These are phyloP conservation scores for Hygrophoropsis aurantiaca DNA, from an alignment of 768 basidiomycete species.

Conservation along the genomic window DNA sequence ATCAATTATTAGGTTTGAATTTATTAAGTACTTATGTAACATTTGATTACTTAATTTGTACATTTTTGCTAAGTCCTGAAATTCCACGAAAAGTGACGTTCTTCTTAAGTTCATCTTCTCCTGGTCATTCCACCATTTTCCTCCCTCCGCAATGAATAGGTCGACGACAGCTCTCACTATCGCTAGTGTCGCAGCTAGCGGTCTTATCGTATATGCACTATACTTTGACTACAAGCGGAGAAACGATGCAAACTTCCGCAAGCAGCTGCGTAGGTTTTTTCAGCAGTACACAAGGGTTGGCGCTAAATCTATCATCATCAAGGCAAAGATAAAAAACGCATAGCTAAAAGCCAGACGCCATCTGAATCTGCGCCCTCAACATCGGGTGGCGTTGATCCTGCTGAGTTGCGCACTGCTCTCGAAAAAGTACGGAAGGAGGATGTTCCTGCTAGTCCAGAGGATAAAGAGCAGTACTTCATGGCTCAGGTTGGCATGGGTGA, in stretches of 20 bases:
- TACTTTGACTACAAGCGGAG: constrained; percentile 96
- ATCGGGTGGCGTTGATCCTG: constrained; percentile 38
- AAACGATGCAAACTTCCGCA: constrained; percentile 85
- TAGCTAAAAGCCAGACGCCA: constrained; percentile 63
- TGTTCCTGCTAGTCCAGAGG: constrained; percentile 64
- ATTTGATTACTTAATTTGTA: too few relatives aligned
- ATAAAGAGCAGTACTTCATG: constrained; percentile 91
- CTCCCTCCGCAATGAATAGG: constrained; percentile 26
- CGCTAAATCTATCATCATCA: constrained; percentile 10
- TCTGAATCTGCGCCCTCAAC: constrained; percentile 29
- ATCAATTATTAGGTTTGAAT: too few relatives aligned
- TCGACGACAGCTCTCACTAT: constrained; percentile 41
- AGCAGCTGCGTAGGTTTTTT: constrained; percentile 70
- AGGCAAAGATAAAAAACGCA: constrained; percentile 94
- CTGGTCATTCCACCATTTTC: constrained; percentile 15
- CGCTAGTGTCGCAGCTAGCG: constrained; percentile 49
- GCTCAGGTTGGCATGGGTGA: constrained; percentile 86
- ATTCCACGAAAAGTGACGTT: background rate
- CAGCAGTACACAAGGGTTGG: constrained; percentile 2
- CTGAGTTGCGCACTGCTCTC: constrained; percentile 63
- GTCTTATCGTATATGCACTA: constrained; percentile 74
- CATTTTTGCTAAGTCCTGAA: background rate
- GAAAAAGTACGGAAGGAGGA: constrained; percentile 68
- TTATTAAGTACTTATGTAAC: background rate
- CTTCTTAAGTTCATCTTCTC: constrained; percentile 7